phyloP scores from a whole-genome alignment of 2,329 filamentous ascomycete genomes.

The Fusarium fujikuroi region DNA sequence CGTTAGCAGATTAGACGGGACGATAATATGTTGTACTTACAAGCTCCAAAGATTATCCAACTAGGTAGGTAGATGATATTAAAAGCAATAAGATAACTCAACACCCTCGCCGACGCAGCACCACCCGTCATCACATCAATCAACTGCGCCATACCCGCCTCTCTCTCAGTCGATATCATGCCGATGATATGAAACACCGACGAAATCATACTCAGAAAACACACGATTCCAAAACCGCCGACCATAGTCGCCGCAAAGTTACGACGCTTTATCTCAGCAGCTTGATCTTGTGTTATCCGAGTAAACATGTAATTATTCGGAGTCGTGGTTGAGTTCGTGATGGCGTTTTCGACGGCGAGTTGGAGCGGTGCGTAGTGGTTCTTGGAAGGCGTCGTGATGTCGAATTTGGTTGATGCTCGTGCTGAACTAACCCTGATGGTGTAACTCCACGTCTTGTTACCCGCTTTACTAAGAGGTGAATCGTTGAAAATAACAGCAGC shows the following conservation, averaged over 20 bases:
- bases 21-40: background rate
- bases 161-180: constrained; percentile 80
- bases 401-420: background rate
- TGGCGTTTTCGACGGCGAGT: constrained; percentile 4
- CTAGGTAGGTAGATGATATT: constrained; percentile 78
- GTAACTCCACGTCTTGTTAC: background rate
- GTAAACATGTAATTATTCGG: constrained; percentile 4
- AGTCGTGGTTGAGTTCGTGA: background rate
- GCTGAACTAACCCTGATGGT: background rate
- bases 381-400: background rate
- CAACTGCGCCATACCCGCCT: constrained; percentile 82
- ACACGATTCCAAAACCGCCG: background rate
- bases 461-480: background rate
- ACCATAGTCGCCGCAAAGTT: background rate
- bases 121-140: constrained; percentile 88
- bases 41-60: constrained; percentile 65
- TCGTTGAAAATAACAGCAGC: constrained; percentile 10
- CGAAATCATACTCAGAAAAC: constrained; percentile 10
- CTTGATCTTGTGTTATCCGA: background rate
- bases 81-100: constrained; percentile 79
- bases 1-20: background rate
- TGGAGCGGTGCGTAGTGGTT: background rate
- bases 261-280: background rate
- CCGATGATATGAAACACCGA: constrained; percentile 53
- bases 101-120: constrained; percentile 70